Evolutionary conservation across 2,329 filamentous ascomycete species (phyloP).

Genomic region (Verticillium zaregamsianum): DNA sequence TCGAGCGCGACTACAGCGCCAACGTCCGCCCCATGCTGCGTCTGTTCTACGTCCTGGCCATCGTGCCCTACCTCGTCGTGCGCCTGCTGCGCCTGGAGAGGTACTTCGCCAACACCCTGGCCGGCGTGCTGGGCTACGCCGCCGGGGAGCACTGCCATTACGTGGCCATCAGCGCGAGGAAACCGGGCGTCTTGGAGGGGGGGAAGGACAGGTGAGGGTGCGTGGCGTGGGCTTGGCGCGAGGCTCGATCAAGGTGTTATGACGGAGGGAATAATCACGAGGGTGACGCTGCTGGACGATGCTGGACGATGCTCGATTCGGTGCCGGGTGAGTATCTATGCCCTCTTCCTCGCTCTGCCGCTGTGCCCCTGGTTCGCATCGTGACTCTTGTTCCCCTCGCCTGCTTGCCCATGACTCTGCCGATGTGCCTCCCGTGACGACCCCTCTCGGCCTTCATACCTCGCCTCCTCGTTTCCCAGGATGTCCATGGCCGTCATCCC

Average conservation of each 20-base stretch:
- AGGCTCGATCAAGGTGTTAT: too few species aligned
- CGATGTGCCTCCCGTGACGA: neutral
- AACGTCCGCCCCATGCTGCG: conserved; percentile 44
- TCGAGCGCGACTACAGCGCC: conserved; percentile 37
- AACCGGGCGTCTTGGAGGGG: neutral
- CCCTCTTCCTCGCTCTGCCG: neutral
- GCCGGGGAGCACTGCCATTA: neutral
- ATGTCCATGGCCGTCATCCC: neutral
- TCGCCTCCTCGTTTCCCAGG: neutral
- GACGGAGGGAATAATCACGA: neutral
- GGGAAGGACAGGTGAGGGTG: neutral
- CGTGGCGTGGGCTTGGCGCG: too few species aligned
- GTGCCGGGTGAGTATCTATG: neutral
- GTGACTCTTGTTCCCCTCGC: neutral
- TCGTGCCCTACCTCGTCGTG: conserved; percentile 43
- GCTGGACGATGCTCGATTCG: neutral
- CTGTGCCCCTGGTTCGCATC: neutral
- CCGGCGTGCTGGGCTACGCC: neutral
- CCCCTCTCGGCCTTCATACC: neutral
- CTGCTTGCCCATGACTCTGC: neutral
- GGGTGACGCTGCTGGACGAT: neutral
- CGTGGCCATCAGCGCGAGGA: neutral
- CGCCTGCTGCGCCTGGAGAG: conserved; percentile 36
- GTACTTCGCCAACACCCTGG: conserved; percentile 38
- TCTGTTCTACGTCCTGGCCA: conserved; percentile 42